Evolutionary conservation across 2,329 filamentous ascomycete species (phyloP), one percentile per base, ranked within the genome.

Genomic region (Didymellaceae sp.): DNA sequence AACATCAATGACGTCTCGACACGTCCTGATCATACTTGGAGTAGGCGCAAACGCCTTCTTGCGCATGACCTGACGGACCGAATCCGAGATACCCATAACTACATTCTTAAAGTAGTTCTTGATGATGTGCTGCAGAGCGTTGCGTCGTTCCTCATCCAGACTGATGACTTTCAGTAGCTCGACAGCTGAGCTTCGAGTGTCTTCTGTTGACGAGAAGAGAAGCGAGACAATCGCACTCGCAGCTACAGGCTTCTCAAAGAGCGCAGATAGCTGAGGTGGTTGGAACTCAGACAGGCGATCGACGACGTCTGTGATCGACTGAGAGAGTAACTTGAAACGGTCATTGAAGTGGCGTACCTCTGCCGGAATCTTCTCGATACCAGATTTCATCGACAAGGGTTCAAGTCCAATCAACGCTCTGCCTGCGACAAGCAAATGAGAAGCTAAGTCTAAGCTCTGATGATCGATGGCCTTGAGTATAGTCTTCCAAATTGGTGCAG

Each of bases 81-180:
- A 80, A 65, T 80, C 79, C 18, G 80, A 80, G 18, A 87, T 74
- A 3, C 82, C 80, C 45, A 78, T 75, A 50, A 88, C 74, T 4
- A 80, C 81, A n/a, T 79, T 80, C 11, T 74, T 75, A 56, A 84
- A 85, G 55, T 81, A 82, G 0, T 76, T 75, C 39, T 78, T 74
- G n/a, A 87, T 66, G n/a, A 87, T 71, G 61, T 86, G 79, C 34
- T 80, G 80, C 11, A 88, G 74, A 13, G 84, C 85, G 57, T 86
- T 84, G 54, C 80, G 75, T 47, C 85, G 78, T 52, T 79, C 81
- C 44, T 81, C 81, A 70, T 95, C 85, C 7, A 83, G 83, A 26
- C 90, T 94, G 62, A 93, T 84, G 26, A 85, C 85, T 72, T 96
- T 96, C 58, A 97, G 82, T 21, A 97, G 77, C 59, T 91, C 88